Evolutionary conservation across 176 grass and related monocot species (phyloP).

Genomic region (Rhynchospora pubera): DNA sequence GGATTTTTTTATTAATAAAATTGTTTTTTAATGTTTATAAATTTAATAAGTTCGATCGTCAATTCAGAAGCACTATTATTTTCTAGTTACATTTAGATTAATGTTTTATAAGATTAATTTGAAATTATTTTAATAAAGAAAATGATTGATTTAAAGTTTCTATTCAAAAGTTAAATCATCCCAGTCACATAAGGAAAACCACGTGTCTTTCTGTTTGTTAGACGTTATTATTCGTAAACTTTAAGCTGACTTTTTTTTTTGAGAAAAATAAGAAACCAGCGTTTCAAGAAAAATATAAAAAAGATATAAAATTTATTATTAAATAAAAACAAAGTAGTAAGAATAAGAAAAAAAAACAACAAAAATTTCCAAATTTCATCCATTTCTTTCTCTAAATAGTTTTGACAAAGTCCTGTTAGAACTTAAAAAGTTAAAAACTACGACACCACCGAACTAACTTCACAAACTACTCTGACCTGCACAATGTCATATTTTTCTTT

Average conservation of each 20-base stretch:
- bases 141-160: no score
- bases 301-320: neutral
- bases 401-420: conserved; percentile 9
- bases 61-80: neutral
- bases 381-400: neutral
- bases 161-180: neutral
- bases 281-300: neutral
- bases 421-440: neutral
- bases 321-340: neutral
- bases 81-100: neutral
- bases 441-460: conserved; percentile 12
- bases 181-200: neutral
- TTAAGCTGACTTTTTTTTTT: neutral
- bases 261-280: neutral
- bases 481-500: neutral
- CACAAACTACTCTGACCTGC: conserved; percentile 14
- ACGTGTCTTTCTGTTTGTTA: no score
- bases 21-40: neutral
- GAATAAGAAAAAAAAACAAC: neutral
- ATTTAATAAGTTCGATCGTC: neutral
- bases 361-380: neutral
- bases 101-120: neutral
- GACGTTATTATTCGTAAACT: neutral
- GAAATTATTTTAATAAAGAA: no score
- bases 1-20: neutral